phyloP scores from a whole-genome alignment of 192 early-diverging fungal genomes.

The Mortierella antarctica region DNA sequence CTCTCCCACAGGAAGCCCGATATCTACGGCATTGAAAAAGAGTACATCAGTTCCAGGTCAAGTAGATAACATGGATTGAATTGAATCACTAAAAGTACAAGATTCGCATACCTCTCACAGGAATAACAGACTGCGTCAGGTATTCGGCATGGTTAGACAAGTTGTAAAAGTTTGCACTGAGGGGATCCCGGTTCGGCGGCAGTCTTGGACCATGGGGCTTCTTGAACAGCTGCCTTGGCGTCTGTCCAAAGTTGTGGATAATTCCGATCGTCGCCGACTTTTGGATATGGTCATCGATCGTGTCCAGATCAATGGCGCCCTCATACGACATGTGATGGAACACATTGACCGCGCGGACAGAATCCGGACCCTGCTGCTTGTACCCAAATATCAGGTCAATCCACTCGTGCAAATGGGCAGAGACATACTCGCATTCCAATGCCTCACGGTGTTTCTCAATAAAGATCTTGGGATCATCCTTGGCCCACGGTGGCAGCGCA shows the following conservation, averaged over 20 bases:
- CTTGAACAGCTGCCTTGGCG: conserved; percentile 89
- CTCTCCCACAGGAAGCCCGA: conserved; percentile 60
- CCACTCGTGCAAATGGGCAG: conserved; percentile 90
- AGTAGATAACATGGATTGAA: background rate
- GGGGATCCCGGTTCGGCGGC: conserved; percentile 47
- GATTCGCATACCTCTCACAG: conserved; percentile 57
- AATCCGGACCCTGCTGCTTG: conserved; percentile 90
- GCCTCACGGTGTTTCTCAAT: conserved; percentile 83
- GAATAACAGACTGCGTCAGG: conserved; percentile 63
- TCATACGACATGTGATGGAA: conserved; percentile 98
- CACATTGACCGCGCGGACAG: conserved; percentile 89
- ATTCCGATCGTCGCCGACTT: conserved; percentile 90
- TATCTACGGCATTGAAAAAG: conserved; percentile 47
- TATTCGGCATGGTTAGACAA: conserved; percentile 62
- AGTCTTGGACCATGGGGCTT: conserved; percentile 80
- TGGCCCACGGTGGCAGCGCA: conserved; percentile 88
- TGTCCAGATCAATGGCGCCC: conserved; percentile 93
- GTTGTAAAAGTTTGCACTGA: conserved; percentile 54
- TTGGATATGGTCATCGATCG: conserved; percentile 89
- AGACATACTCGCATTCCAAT: conserved; percentile 88
- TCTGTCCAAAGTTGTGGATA: conserved; percentile 98
- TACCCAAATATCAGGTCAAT: conserved; percentile 97
- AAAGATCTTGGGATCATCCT: conserved; percentile 76
- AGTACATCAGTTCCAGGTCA: background rate
- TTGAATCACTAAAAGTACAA: background rate